These are phyloP conservation scores for Penicillium corylophilum DNA, from an alignment of 2,329 filamentous ascomycete genomes.

Conservation along the genomic window DNA sequence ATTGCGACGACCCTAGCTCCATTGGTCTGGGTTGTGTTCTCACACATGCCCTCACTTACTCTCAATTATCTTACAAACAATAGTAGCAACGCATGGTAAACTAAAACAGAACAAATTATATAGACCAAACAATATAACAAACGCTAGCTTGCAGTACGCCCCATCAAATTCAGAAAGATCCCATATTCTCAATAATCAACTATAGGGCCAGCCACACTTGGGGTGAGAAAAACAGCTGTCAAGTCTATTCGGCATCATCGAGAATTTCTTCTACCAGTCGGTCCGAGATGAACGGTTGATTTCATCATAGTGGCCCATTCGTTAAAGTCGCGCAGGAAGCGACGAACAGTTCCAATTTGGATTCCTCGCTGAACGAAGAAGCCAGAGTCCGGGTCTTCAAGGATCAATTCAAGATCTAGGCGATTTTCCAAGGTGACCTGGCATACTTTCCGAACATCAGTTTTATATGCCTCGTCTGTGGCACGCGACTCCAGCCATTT, in stretches of 20 bases:
- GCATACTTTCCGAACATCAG: conserved; percentile 14
- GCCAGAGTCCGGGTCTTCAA: conserved; percentile 10
- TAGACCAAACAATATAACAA: no score
- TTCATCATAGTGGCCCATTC: conserved; percentile 3
- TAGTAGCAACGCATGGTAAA: no score
- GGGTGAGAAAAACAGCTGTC: not conserved
- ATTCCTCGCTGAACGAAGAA: conserved; percentile 16
- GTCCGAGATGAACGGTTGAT: not conserved
- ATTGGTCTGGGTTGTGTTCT: no score
- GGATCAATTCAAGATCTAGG: conserved; percentile 17
- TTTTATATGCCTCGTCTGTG: conserved; percentile 15
- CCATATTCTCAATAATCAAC: no score
- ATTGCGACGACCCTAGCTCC: no score
- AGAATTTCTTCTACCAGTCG: not conserved
- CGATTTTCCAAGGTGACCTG: conserved; percentile 14
- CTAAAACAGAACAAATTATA: no score
- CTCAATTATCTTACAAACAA: no score
- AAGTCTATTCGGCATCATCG: not conserved
- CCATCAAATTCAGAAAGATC: no score
- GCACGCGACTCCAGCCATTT: conserved; percentile 16
- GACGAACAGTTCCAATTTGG: conserved; percentile 13
- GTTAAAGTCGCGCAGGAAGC: conserved; percentile 16
- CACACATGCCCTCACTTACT: no score
- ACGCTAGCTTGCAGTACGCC: no score
- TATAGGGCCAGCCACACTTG: not conserved